These are phyloP conservation scores for Kodamaea hsintzibuensis DNA, from an alignment of 805 yeast genomes.

Conservation along the genomic window DNA sequence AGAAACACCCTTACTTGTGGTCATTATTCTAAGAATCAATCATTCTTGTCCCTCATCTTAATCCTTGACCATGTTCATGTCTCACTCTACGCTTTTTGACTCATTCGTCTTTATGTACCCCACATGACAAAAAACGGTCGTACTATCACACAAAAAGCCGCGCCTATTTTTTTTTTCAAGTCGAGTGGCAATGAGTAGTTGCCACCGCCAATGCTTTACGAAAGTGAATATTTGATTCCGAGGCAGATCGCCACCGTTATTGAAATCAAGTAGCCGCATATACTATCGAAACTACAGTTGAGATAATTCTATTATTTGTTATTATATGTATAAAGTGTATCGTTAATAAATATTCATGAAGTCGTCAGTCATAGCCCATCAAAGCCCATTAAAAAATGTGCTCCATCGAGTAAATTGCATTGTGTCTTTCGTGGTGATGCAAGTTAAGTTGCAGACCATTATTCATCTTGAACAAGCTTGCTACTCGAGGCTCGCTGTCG, in stretches of 20 bases:
- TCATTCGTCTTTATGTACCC: neutral
- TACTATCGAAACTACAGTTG: too few species aligned
- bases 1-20: neutral
- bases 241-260: neutral
- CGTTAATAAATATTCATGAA: constrained; percentile 5
- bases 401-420: constrained; percentile 40
- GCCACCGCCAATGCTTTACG: neutral
- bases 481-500: neutral
- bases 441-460: neutral
- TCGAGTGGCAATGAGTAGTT: neutral
- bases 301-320: neutral
- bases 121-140: neutral
- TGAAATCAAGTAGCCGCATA: too few species aligned
- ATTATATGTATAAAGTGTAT: neutral
- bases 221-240: neutral
- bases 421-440: constrained; percentile 20
- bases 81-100: neutral
- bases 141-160: neutral
- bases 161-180: neutral
- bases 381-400: constrained; percentile 31
- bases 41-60: too few species aligned
- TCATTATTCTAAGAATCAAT: too few species aligned
- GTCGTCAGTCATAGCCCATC: constrained; percentile 9
- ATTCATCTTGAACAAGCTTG: constrained; percentile 8
- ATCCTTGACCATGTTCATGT: neutral